Evolutionary conservation across 192 early-diverging fungal genomes (phyloP).

Genomic region (Coemansia sp.): DNA sequence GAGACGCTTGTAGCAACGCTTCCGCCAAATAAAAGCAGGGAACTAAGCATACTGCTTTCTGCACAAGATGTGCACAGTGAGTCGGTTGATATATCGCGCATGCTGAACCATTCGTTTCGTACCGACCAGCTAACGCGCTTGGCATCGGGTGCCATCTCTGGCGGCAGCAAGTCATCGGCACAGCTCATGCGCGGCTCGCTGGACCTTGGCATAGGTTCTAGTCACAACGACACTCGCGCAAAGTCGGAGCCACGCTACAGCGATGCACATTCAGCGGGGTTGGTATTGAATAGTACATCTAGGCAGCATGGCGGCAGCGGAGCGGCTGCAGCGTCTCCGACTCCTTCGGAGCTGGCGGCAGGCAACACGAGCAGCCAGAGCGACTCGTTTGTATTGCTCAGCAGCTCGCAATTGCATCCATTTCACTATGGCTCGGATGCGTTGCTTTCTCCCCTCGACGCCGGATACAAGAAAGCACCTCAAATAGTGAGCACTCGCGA

Average conservation of each 20-base stretch:
- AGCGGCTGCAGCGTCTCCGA: background rate
- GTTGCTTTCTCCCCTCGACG: background rate
- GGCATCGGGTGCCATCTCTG: background rate
- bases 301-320: background rate
- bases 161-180: background rate
- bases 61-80: background rate
- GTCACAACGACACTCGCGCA: background rate
- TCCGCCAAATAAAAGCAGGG: conserved; percentile 19
- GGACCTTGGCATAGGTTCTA: conserved; percentile 25
- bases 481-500: background rate
- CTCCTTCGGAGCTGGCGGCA: background rate
- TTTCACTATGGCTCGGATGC: background rate
- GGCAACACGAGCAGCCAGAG: conserved; percentile 23
- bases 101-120: conserved; percentile 34
- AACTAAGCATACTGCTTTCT: conserved; percentile 7
- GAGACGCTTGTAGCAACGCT: conserved; percentile 24
- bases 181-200: conserved; percentile 32
- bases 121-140: conserved; percentile 19
- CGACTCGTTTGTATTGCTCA: conserved; percentile 48
- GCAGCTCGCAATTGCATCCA: conserved; percentile 39
- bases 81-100: conserved; percentile 18
- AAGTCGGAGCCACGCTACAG: background rate
- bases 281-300: background rate
- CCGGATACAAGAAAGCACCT: background rate
- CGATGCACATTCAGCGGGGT: background rate